These are phyloP conservation scores for Olyra latifolia DNA, from an alignment of 176 grass and related monocot species.

Conservation along the genomic window DNA sequence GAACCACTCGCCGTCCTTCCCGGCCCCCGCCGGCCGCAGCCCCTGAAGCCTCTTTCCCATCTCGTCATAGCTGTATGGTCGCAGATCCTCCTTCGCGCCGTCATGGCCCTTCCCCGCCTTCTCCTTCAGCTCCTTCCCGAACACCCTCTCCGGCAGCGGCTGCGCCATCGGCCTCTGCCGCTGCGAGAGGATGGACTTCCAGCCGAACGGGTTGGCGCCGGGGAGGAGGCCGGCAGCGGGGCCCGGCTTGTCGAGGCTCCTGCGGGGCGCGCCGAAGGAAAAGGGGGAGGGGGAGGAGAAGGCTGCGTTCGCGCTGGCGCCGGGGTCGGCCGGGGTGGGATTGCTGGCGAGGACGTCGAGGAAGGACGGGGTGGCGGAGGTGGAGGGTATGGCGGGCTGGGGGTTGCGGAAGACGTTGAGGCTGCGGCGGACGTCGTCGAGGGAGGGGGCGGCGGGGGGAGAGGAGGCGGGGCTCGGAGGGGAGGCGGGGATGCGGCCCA, in stretches of 20 bases:
- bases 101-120: neutral
- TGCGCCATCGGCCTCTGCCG: neutral
- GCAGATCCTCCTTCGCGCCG: neutral
- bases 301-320: neutral
- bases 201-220: neutral
- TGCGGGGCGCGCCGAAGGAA: neutral
- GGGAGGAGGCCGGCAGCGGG: neutral
- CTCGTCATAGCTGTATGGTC: constrained; percentile 42
- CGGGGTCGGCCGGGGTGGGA: neutral
- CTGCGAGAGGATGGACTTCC: neutral
- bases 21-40: constrained; percentile 44
- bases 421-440: too few relatives aligned
- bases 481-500: neutral
- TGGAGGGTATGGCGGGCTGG: neutral
- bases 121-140: constrained; percentile 22
- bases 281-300: neutral
- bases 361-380: neutral
- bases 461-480: too few relatives aligned
- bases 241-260: neutral
- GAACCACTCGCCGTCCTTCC: constrained; percentile 57
- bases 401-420: neutral
- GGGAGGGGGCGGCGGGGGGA: too few relatives aligned
- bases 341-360: neutral
- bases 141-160: neutral
- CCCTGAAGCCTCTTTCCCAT: constrained; percentile 60